Base-by-base conservation (phyloP, 2,329 filamentous ascomycete genomes). In the Sporothrix sp. region DNA sequence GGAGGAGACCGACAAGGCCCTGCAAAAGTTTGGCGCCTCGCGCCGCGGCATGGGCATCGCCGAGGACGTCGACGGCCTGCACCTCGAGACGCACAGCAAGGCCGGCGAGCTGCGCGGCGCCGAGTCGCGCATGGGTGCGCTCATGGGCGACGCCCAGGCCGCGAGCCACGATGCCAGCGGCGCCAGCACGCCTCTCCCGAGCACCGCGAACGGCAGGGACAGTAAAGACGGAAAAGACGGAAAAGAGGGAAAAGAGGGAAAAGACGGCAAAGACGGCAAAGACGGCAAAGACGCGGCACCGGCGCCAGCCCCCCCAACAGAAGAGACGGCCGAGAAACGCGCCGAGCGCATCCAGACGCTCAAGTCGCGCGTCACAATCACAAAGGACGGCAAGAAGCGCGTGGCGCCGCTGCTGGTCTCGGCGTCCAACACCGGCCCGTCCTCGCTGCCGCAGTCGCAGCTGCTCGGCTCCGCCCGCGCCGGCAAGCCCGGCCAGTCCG, bases 301-400 rank as follows among this genome's bases (percentile, higher is more conserved):
- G 3, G 32, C 48, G 6, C 13, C 36, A n/a, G 20, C 51, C 10
- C 39, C 50, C 3, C 37, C 48, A 7, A 52, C 52, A 10, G 55
- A 59, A 47, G 75, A 79, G 57, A 67, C 66, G 8, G 71, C 71
- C 1, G 74, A 78, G 56, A 78, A 80, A 62, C 63, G 70, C 4
- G 75, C 71, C 1, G 71, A 78, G 53, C 68, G 75, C 53, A 73
- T 79, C 60, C 74, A 70, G 55, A 72, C 72, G 59, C 68, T 97
- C 56, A 97, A 97, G 67, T 87, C 91, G 55, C 79, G 93, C 48
- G 90, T 97, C 3, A 96, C 91, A 0, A 84, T 96, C 54, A 95
- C 88, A 0, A 97, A 96, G 64, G 91, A 98, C 58, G 93, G 93
- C 27, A 97, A 93, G 69, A 98, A 98, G 70, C 80, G 93, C 50